phyloP scores from a whole-genome alignment of 208 protist genomes.

The Novymonas esmeraldas region DNA sequence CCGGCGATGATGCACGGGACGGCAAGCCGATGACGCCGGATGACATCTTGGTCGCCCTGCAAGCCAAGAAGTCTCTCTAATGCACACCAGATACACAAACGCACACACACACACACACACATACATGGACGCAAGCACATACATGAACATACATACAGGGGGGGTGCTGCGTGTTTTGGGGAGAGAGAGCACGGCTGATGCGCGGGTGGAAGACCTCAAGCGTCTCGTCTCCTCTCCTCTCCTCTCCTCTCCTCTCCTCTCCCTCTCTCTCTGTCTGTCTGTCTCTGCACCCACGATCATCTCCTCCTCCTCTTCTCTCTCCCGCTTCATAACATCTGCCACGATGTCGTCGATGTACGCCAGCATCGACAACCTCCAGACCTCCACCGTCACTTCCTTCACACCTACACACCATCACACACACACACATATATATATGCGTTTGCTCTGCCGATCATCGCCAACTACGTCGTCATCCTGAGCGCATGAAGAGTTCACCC shows the following conservation, averaged over 20 bases:
- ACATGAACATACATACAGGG: not conserved
- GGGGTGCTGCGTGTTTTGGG: no score
- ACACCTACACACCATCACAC: no score
- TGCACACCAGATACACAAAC: no score
- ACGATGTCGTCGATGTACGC: not conserved
- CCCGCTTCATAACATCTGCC: not conserved
- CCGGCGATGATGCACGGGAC: not conserved
- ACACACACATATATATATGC: no score
- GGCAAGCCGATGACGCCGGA: conserved; percentile 35
- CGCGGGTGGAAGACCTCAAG: not conserved
- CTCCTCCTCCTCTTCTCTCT: not conserved
- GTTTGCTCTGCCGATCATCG: no score
- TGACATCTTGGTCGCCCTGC: conserved; percentile 45
- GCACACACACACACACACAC: not conserved
- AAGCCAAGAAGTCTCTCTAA: conserved; percentile 21
- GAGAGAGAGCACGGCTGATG: no score
- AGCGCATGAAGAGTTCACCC: no score
- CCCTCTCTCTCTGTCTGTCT: no score
- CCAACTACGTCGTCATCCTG: no score
- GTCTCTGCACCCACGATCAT: not conserved
- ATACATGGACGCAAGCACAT: not conserved
- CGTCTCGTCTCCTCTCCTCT: not conserved
- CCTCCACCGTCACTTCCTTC: no score
- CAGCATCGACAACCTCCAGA: not conserved
- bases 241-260: not conserved